A percentile compares a stretch with the other conserved stretches of the same genome.
Evolutionary conservation across 257 asterid genomes (phyloP).

Genomic region (Penstemon eatonii): DNA sequence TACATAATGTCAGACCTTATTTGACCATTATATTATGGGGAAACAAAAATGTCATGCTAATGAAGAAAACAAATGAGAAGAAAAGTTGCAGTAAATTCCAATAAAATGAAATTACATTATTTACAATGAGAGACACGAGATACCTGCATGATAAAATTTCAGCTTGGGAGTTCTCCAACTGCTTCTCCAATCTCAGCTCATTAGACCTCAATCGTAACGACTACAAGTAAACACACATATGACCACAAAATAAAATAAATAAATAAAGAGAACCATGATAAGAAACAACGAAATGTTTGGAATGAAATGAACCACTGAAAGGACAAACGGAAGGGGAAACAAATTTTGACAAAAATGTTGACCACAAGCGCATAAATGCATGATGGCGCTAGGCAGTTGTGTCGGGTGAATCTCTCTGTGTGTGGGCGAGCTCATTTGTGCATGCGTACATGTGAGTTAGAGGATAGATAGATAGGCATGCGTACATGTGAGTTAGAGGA

Average conservation of each 20-base stretch:
- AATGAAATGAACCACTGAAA: slow-evolving; percentile 11
- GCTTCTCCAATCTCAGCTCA: slow-evolving; percentile 90
- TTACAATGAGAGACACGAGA: slow-evolving; percentile 18
- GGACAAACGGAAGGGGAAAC: slow-evolving; percentile 14
- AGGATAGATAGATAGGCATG: too few species aligned
- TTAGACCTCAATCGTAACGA: slow-evolving; percentile 93
- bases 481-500: too few species aligned
- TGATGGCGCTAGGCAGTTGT: not conserved
- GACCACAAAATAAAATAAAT: slow-evolving; percentile 8
- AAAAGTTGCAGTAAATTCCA: not conserved
- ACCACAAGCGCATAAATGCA: not conserved
- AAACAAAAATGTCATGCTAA: not conserved
- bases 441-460: too few species aligned
- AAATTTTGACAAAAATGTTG: not conserved
- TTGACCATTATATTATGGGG: slow-evolving; percentile 10
- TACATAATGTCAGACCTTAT: slow-evolving; percentile 3
- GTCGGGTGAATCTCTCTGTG: not conserved
- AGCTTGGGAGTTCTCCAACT: slow-evolving; percentile 66
- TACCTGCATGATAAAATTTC: slow-evolving; percentile 79
- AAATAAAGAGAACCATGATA: slow-evolving; percentile 8
- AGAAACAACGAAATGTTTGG: slow-evolving; percentile 14
- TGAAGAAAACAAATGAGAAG: slow-evolving; percentile 19
- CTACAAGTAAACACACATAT: slow-evolving; percentile 38
- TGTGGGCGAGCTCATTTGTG: not conserved
- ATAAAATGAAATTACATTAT: not conserved